Evolutionary conservation across 805 yeast genomes (phyloP), one percentile per base, ranked within the genome.

Genomic region (Candida schatavii): DNA sequence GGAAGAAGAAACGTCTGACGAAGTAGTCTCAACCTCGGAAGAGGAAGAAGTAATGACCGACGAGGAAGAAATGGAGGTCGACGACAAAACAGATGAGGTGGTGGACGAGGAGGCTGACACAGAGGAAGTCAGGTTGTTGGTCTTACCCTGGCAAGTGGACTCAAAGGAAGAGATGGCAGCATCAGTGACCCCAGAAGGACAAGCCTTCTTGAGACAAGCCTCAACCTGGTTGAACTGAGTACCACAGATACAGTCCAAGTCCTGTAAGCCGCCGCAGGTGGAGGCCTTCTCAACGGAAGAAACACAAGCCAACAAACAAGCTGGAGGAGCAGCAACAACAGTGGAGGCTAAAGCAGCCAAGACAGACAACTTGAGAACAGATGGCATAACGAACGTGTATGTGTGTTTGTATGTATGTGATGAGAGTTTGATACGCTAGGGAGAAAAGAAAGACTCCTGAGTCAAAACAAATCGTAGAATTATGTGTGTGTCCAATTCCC

Each of bases 231-330:
- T 44, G 49, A 75, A 65, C 53, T 85, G 79, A 42, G 70, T 69
- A 33, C 74, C 62, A 66, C 95, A 86, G 54, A 85, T 66, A 72
- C 96, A 88, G 33, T 67, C 54, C 50, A 87, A 70, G 56, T 85
- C 80, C 61, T 77, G 77, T 61, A 88, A 62, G 43, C 81, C 70
- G 45, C 68, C 51, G 65, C 93, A 85, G 36, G 68, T 46, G 32
- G 78, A 64, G 13, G 81, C 73, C 60, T 76, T 76, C 47, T 75
- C 71, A 42, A 85, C 90, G 55, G 78, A 74, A 43, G 88, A 76
- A 45, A 86, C 91, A 77, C 96, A 88, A 31, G 96, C 95, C 62
- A 89, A 73, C 51, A 89, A 68, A 73, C 96, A 89, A 29, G 97
- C 96, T 46, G 97, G 96, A 39, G 96, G 93, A 42, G 91, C 73